Percentiles rank a stretch among this genome's conserved stretches.
Evolutionary conservation across 257 asterid species (phyloP).

Genomic region (Solanum pinnatisectum): DNA sequence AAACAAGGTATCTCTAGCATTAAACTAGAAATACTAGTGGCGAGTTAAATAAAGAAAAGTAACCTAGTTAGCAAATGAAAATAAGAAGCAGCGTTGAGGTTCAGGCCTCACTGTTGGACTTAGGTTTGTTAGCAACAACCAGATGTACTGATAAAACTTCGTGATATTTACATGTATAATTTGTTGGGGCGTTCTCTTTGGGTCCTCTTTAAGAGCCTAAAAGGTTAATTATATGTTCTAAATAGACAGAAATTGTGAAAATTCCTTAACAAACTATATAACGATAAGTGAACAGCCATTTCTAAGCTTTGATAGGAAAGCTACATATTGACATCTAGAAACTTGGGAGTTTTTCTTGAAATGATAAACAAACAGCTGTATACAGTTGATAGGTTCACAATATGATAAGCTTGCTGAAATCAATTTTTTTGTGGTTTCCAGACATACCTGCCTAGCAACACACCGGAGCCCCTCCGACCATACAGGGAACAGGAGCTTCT

Average conservation of each 20-base stretch:
- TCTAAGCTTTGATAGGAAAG: background rate
- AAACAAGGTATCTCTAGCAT: conserved; percentile 47
- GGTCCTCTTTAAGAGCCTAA: background rate
- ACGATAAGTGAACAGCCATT: background rate
- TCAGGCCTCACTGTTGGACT: background rate
- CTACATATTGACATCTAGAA: background rate
- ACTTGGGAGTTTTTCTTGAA: background rate
- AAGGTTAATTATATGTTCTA: background rate
- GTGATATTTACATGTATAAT: background rate
- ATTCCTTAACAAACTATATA: background rate
- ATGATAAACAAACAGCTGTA: background rate
- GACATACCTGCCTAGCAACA: conserved; percentile 59
- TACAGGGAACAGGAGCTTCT: conserved; percentile 68
- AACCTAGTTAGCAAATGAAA: background rate
- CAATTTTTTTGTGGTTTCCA: conserved; percentile 4
- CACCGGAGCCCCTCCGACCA: conserved; percentile 52
- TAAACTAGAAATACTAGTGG: background rate
- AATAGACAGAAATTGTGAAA: background rate
- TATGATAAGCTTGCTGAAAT: background rate
- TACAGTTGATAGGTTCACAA: background rate
- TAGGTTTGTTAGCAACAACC: background rate
- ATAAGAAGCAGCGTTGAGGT: background rate
- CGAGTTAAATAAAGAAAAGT: background rate
- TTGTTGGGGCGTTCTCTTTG: background rate
- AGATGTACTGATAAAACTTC: background rate